Evolutionary conservation across 768 basidiomycete genomes (phyloP).

Genomic region (Boletellus emodensis): DNA sequence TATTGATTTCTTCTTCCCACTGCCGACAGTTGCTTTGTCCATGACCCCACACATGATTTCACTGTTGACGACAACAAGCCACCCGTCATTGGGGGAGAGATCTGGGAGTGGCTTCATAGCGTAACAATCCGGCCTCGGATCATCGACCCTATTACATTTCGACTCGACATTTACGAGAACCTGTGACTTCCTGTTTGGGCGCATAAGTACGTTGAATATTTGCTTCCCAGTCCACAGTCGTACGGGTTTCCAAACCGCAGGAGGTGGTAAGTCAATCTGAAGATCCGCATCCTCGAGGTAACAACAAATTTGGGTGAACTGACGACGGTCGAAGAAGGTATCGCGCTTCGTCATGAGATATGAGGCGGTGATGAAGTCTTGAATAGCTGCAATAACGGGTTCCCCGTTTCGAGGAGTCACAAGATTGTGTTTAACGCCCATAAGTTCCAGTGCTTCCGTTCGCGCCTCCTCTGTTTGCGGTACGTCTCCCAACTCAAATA

Average conservation of each 20-base stretch:
- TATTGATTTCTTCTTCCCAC: conserved; percentile 98
- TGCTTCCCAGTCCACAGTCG: conserved; percentile 98
- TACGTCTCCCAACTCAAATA: conserved; percentile 57
- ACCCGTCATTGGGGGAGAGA: conserved; percentile 95
- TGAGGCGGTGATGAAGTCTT: conserved; percentile 99
- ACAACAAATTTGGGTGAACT: conserved; percentile 95
- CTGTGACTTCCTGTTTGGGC: conserved; percentile 78
- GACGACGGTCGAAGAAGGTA: conserved; percentile 86
- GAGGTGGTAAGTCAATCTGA: conserved; percentile 94
- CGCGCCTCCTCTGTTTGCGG: conserved; percentile 98
- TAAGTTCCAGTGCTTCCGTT: conserved; percentile 94
- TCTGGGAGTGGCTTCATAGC: conserved; percentile 68
- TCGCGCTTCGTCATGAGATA: conserved; percentile 93
- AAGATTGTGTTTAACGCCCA: conserved; percentile 95
- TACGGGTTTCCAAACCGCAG: conserved; percentile 88
- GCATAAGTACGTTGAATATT: conserved; percentile 96
- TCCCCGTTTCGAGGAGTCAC: conserved; percentile 98
- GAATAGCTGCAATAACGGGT: conserved; percentile 98
- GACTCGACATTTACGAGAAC: conserved; percentile 94
- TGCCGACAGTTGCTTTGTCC: conserved; percentile 97
- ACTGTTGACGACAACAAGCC: conserved; percentile 94
- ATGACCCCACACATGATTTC: conserved; percentile 99
- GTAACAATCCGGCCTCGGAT: conserved; percentile 63
- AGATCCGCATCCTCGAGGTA: conserved; percentile 89
- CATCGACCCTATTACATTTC: conserved; percentile 88